Evolutionary conservation across 1,284 basidiomycete species (phyloP), one percentile per base, ranked within the genome.

Genomic region (Sporisorium scitamineum): DNA sequence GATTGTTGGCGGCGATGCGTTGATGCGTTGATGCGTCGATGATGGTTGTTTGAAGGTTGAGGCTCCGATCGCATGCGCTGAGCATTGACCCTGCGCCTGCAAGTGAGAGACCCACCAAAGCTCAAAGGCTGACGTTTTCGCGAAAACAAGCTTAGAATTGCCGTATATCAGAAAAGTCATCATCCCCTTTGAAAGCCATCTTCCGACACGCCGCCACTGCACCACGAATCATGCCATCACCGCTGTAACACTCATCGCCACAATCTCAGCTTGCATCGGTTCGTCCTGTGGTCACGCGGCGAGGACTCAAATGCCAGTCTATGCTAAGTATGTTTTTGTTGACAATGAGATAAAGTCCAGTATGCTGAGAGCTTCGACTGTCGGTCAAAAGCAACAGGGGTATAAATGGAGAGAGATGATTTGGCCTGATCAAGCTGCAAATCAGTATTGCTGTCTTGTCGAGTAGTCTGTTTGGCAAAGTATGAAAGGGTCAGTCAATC

Each of bases 371-470:
- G 44, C 32, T 34, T 27, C n/a, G 16, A 18, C 39, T 11, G 18
- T 24, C 29, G 42, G 13, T 39, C 32, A 34, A 16, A n/a, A 37
- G 27, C 18, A 39, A 26, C 44, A 34, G 9, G 66, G 66, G 66
- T 69, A 69, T 69, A 62, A n/a, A 16, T 45, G 2, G 18, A 4
- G 22, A 31, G n/a, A 20, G 42, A 31, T 32, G 8, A 8, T 37
- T 18, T 20, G 34, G 26, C 31, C 11, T 37, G 22, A 44, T 42
- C 34, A 24, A 18, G 45, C 16, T n/a, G 9, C 45, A 22, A 3
- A 22, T 52, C 60, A 82, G 68, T 82, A 82, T 61, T 75, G 61
- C 27, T 79, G 77, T 39, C 80, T 69, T 14, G 80, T 82, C 58
- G 80, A 82, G 41, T 82, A 82, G 65, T 82, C 79, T 76, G 59